A percentile compares a stretch with the other conserved stretches of the same genome.
phyloP scores from a whole-genome alignment of 176 grass and related monocot genomes.

The Oryza australiensis region DNA sequence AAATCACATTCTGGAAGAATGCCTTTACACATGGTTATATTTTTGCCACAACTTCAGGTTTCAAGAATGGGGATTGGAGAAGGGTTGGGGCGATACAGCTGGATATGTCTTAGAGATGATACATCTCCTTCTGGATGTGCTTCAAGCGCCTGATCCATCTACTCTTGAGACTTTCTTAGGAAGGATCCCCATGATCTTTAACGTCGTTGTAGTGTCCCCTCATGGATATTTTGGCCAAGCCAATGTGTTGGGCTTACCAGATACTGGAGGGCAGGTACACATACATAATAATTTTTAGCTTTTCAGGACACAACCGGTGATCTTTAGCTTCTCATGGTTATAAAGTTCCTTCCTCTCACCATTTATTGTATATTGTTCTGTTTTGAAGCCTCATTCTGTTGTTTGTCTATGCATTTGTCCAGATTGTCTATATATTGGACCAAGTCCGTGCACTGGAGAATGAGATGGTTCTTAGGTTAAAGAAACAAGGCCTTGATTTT shows the following conservation, averaged over 20 bases:
- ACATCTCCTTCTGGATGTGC: conserved; percentile 86
- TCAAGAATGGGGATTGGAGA: conserved; percentile 98
- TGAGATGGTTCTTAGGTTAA: conserved; percentile 91
- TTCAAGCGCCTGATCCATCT: conserved; percentile 93
- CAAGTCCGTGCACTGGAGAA: conserved; percentile 92
- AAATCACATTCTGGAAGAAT: not conserved
- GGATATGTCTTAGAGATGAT: conserved; percentile 87
- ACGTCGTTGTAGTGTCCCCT: conserved; percentile 89
- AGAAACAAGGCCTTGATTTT: conserved; percentile 82
- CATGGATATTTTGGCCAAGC: conserved; percentile 99
- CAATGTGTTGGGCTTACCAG: conserved; percentile 95
- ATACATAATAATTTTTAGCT: too few species aligned
- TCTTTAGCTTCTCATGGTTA: conserved; percentile 20
- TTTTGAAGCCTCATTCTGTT: conserved; percentile 11
- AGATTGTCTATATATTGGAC: conserved; percentile 98
- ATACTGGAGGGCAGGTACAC: conserved; percentile 99
- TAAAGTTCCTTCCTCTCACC: not conserved
- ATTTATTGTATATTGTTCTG: not conserved
- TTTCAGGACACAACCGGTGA: not conserved
- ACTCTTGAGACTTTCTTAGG: conserved; percentile 91
- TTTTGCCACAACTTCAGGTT: conserved; percentile 59
- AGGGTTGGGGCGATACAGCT: conserved; percentile 97
- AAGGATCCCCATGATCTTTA: conserved; percentile 97
- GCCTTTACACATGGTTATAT: not conserved
- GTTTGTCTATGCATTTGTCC: conserved; percentile 8